A percentile compares a stretch with the other conserved stretches of the same genome.
phyloP scores from a whole-genome alignment of 768 basidiomycete genomes.

The Thelephora aurantiotincta region DNA sequence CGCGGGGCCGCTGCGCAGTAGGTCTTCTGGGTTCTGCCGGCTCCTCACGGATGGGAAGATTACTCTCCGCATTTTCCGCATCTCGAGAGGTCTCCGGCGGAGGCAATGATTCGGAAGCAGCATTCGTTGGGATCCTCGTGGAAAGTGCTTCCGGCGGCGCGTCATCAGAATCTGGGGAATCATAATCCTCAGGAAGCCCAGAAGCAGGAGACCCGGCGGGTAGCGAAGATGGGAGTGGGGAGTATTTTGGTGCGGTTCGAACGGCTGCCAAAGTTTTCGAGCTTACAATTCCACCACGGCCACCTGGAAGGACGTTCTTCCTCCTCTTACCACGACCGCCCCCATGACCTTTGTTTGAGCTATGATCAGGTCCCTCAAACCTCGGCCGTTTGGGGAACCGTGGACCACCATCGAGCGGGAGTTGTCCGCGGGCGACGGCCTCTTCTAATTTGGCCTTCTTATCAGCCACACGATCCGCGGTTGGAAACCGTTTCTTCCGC shows the following conservation, averaged over 20 bases:
- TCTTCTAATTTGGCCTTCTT: conserved; percentile 73
- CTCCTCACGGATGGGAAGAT: conserved; percentile 1
- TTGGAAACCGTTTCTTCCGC: conserved; percentile 79
- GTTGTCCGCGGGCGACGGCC: conserved; percentile 68
- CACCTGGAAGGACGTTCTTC: conserved; percentile 9
- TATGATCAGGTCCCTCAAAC: conserved; percentile 14
- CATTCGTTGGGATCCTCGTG: conserved; percentile 25
- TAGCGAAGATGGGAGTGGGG: conserved; percentile 2
- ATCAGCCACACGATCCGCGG: conserved; percentile 49
- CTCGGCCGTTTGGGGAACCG: conserved; percentile 29
- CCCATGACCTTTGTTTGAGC: conserved; percentile 6
- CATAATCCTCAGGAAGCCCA: not conserved
- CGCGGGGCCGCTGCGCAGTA: conserved; percentile 28
- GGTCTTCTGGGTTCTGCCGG: conserved; percentile 10
- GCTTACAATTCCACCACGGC: too few species aligned
- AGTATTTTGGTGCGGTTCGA: conserved; percentile 4
- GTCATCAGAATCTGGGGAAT: conserved; percentile 16
- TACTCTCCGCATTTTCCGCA: not conserved
- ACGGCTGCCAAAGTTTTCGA: too few species aligned
- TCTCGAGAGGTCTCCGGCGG: not conserved
- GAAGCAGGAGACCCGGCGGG: not conserved
- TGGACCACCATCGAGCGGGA: conserved; percentile 30
- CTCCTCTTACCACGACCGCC: conserved; percentile 17
- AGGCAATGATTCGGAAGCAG: not conserved
- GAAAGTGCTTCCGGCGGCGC: conserved; percentile 43